Conservation (phyloP, 2,329 filamentous ascomycete species). For the Eutypa lata region DNA sequence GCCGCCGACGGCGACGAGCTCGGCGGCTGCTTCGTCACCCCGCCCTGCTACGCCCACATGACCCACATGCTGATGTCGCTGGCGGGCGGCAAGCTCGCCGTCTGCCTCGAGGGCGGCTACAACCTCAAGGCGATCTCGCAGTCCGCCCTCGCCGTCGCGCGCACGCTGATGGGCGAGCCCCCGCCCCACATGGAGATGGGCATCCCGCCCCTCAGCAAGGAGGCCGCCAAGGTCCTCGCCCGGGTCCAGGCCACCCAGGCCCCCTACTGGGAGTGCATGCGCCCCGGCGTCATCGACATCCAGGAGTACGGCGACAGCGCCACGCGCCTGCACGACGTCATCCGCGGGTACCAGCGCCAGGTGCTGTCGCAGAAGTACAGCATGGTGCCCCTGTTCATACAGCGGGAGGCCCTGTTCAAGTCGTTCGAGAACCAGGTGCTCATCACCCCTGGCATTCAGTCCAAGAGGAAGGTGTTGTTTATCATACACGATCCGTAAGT, state of each 20-base stretch:
- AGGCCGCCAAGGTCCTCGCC: conserved; percentile 54
- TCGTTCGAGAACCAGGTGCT: conserved; percentile 85
- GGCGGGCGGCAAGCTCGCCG: conserved; percentile 82
- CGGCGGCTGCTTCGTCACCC: conserved; percentile 88
- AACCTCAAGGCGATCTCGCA: conserved; percentile 90
- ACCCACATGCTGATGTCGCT: conserved; percentile 98
- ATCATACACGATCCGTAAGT: conserved; percentile 88
- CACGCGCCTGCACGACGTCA: conserved; percentile 72
- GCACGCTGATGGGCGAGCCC: conserved; percentile 92
- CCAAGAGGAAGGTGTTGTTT: conserved; percentile 68
- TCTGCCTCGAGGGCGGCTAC: conserved; percentile 94
- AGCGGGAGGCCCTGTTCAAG: conserved; percentile 67
- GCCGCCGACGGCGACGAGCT: conserved; percentile 91
- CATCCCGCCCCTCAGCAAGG: conserved; percentile 54
- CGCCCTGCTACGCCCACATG: conserved; percentile 94
- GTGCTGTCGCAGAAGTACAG: conserved; percentile 67
- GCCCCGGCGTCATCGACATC: conserved; percentile 60
- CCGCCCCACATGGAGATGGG: conserved; percentile 64
- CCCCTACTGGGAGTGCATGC: conserved; percentile 85
- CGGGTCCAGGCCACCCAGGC: conserved; percentile 60
- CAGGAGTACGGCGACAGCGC: conserved; percentile 51
- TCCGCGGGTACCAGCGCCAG: conserved; percentile 73
- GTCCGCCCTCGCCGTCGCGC: conserved; percentile 86
- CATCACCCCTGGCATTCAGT: conserved; percentile 68
- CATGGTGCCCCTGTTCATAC: conserved; percentile 79